Evolutionary conservation across 495 filamentous ascomycete genomes (phyloP).

Genomic region (Oidiodendron maius): DNA sequence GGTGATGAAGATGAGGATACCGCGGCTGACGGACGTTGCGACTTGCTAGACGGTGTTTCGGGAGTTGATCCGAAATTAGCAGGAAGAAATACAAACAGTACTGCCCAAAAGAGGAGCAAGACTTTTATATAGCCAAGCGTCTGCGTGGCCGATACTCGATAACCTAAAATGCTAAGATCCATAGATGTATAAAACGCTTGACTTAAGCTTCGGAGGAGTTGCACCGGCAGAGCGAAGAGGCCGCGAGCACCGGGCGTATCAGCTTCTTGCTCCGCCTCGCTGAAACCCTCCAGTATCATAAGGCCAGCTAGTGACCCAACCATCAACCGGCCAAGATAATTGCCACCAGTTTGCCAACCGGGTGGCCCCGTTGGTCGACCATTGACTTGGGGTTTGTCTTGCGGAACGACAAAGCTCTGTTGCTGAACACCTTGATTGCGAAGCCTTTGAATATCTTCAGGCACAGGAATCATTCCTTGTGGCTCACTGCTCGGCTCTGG

Average conservation of each 20-base stretch:
- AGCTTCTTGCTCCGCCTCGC: constrained; percentile 47
- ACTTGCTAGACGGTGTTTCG: constrained; percentile 26
- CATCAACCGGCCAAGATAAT: constrained; percentile 70
- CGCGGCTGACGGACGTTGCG: constrained; percentile 33
- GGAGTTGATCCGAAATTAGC: constrained; percentile 55
- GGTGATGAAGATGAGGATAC: constrained; percentile 72
- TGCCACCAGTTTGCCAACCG: constrained; percentile 33
- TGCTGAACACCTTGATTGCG: constrained; percentile 30
- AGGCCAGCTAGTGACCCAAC: constrained; percentile 84
- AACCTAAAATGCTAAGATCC: constrained; percentile 40
- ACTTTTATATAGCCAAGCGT: constrained; percentile 49
- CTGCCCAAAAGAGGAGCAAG: constrained; percentile 54
- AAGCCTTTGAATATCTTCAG: constrained; percentile 71
- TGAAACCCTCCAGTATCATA: constrained; percentile 80
- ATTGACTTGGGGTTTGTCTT: constrained; percentile 43
- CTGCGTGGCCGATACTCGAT: constrained; percentile 33
- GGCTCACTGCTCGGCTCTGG: constrained; percentile 22
- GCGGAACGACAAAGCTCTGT: constrained; percentile 18
- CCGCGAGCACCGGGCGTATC: constrained; percentile 60
- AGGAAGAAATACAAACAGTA: constrained; percentile 62
- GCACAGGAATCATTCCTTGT: constrained; percentile 70
- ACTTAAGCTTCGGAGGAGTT: constrained; percentile 37
- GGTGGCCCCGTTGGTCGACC: constrained; percentile 36
- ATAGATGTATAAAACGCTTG: constrained; percentile 7
- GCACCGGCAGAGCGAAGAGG: constrained; percentile 60